Evolutionary conservation across 257 asterid species (phyloP).

Genomic region (Salvia miltiorrhiza): DNA sequence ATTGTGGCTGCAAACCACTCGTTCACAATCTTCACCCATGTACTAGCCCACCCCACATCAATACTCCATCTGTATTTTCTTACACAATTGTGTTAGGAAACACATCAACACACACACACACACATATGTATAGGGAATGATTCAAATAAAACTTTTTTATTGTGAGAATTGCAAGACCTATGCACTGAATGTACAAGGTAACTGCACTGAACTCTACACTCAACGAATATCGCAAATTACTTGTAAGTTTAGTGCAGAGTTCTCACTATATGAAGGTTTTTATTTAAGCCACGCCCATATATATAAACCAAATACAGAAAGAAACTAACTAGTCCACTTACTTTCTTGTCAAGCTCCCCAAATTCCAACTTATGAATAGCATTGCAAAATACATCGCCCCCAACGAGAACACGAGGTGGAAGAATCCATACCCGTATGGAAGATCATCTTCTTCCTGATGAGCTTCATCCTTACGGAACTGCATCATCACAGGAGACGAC

Average conservation of each 20-base stretch:
- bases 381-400: slow-evolving; percentile 97
- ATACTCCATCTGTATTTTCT: slow-evolving; percentile 70
- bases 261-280: too few relatives aligned
- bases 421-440: slow-evolving; percentile 83
- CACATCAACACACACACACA: not conserved
- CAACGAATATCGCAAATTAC: too few relatives aligned
- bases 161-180: too few relatives aligned
- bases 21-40: slow-evolving; percentile 88
- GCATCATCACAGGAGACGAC: slow-evolving; percentile 2
- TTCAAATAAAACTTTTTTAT: too few relatives aligned
- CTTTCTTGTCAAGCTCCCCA: slow-evolving; percentile 72
- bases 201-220: too few relatives aligned
- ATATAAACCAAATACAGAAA: too few relatives aligned
- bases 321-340: slow-evolving; percentile 28
- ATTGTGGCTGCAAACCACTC: slow-evolving; percentile 96
- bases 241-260: too few relatives aligned
- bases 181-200: too few relatives aligned
- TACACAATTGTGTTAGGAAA: not conserved
- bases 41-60: slow-evolving; percentile 95
- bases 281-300: too few relatives aligned
- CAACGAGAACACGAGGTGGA: slow-evolving; percentile 74
- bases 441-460: slow-evolving; percentile 56
- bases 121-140: not conserved
- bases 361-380: slow-evolving; percentile 91
- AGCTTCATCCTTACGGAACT: slow-evolving; percentile 56